phyloP scores from a whole-genome alignment of 1,284 basidiomycete species.

The Malassezia slooffiae region DNA sequence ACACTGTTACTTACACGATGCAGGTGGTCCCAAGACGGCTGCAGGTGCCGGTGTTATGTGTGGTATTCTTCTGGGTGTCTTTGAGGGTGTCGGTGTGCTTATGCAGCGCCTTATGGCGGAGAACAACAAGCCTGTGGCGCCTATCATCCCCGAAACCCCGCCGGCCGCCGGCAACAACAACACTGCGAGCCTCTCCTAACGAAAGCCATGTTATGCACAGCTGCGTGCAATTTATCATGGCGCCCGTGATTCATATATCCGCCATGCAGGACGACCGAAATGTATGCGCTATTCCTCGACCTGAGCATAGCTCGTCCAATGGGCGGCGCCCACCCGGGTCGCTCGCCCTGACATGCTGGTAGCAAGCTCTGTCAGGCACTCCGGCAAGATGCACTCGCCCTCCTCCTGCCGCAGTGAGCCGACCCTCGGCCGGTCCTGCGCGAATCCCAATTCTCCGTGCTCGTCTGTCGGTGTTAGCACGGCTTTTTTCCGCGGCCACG shows the following conservation, averaged over 20 bases:
- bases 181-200: no score
- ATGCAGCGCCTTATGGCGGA: conserved; percentile 72
- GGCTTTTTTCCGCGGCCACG: background rate
- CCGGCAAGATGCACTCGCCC: no score
- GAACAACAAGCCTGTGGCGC: conserved; percentile 51
- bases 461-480: background rate
- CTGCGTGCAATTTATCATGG: no score
- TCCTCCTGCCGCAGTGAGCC: no score
- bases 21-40: conserved; percentile 82
- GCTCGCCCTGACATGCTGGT: no score
- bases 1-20: background rate
- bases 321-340: background rate
- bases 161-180: background rate
- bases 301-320: background rate
- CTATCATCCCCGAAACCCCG: conserved; percentile 19
- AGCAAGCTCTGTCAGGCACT: no score
- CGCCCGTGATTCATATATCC: no score
- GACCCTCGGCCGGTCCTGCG: no score
- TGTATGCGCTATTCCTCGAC: background rate
- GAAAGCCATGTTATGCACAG: no score
- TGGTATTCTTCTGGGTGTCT: conserved; percentile 90
- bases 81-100: conserved; percentile 62
- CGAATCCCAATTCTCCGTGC: background rate
- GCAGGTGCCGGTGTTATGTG: conserved; percentile 85
- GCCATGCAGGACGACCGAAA: no score